Conservation (phyloP, 768 basidiomycete species). For the Leccinum broughii region DNA sequence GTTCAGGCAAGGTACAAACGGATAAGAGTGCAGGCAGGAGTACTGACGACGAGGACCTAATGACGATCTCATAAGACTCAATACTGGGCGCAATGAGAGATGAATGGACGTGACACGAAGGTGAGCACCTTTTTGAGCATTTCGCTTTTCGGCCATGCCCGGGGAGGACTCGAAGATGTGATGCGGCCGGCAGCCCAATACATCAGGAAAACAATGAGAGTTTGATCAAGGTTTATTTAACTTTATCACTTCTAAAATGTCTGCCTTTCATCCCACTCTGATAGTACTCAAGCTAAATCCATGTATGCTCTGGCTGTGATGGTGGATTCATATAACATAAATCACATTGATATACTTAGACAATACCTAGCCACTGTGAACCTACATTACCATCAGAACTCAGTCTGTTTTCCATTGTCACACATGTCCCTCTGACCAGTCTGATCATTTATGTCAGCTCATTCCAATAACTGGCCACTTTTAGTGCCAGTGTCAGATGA, state of each 20-base stretch:
- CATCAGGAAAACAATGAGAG: neutral
- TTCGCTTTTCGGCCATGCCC: conserved; percentile 63
- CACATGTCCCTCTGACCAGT: neutral
- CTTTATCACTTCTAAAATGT: neutral
- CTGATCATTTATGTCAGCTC: neutral
- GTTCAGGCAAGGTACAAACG: conserved; percentile 55
- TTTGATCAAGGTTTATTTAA: neutral
- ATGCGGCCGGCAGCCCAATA: too few species aligned
- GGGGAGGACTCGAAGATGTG: conserved; percentile 81
- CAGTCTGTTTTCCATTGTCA: neutral
- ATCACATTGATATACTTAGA: neutral
- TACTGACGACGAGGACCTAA: conserved; percentile 88
- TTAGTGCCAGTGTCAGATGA: neutral
- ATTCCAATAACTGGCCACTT: neutral
- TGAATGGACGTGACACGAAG: neutral
- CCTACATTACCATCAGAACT: neutral
- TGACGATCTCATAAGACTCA: conserved; percentile 69
- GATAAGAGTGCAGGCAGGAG: conserved; percentile 37
- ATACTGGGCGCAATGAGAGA: conserved; percentile 39
- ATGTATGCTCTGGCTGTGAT: neutral
- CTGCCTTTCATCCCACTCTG: neutral
- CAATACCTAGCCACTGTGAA: neutral
- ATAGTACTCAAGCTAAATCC: neutral
- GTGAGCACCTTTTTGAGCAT: conserved; percentile 65
- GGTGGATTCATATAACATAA: neutral